phyloP scores from a whole-genome alignment of 2,329 filamentous ascomycete species.

The Cercospora janseana region DNA sequence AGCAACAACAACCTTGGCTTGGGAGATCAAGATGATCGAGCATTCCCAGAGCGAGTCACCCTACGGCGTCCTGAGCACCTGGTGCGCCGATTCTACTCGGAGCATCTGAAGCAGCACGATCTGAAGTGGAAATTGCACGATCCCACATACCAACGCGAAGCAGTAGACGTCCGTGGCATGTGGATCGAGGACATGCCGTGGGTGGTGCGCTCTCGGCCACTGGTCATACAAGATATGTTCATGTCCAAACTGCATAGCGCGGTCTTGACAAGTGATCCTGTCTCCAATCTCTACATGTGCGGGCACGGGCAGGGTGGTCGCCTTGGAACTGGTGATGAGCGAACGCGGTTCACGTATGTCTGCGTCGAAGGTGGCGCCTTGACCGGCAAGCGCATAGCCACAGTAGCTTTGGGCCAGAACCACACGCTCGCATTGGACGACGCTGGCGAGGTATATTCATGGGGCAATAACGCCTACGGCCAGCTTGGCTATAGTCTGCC shows the following conservation, averaged over 20 bases:
- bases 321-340: conserved; percentile 84
- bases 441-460: conserved; percentile 89
- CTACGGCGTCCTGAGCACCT: conserved; percentile 76
- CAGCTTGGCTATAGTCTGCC: conserved; percentile 85
- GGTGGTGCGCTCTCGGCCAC: conserved; percentile 66
- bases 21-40: conserved; percentile 91
- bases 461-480: conserved; percentile 83
- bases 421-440: conserved; percentile 82
- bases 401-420: conserved; percentile 85
- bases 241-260: conserved; percentile 92
- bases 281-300: conserved; percentile 88
- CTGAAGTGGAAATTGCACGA: conserved; percentile 43
- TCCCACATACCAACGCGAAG: conserved; percentile 21
- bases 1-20: conserved; percentile 90
- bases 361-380: conserved; percentile 75
- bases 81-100: conserved; percentile 68
- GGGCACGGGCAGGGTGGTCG: conserved; percentile 89
- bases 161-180: conserved; percentile 27
- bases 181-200: conserved; percentile 63
- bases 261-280: conserved; percentile 79
- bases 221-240: conserved; percentile 75
- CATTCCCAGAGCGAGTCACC: conserved; percentile 81
- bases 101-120: conserved; percentile 55
- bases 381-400: conserved; percentile 68
- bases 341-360: conserved; percentile 80